phyloP scores from a whole-genome alignment of 352 stramenopile species.

The Pythium dissimile region DNA sequence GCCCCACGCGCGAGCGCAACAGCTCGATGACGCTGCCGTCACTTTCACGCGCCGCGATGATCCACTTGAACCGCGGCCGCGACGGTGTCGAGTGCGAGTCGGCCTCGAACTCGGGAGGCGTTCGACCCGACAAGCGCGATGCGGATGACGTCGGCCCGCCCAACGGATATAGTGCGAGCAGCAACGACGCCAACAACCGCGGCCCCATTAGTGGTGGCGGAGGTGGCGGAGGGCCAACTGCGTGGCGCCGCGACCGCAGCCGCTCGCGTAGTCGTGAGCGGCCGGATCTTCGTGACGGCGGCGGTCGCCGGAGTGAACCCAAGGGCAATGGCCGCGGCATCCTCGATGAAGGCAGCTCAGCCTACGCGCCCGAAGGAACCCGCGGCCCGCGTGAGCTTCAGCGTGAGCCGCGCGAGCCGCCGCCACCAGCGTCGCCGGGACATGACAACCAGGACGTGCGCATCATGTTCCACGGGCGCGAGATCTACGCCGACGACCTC shows the following conservation, averaged over 20 bases:
- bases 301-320: conserved; percentile 22
- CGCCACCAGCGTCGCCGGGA: conserved; percentile 25
- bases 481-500: conserved; percentile 71
- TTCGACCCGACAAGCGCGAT: conserved; percentile 1
- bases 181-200: not conserved
- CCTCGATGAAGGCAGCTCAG: conserved; percentile 13
- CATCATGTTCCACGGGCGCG: conserved; percentile 71
- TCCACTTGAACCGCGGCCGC: conserved; percentile 24
- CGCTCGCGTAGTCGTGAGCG: conserved; percentile 31
- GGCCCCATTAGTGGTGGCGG: not conserved
- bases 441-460: conserved; percentile 38
- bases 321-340: conserved; percentile 15
- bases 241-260: conserved; percentile 23
- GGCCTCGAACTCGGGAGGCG: not conserved
- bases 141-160: not conserved
- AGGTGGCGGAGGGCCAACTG: too few relatives aligned
- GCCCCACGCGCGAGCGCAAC: conserved; percentile 2
- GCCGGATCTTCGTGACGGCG: not conserved
- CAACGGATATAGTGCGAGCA: conserved; percentile 2
- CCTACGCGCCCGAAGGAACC: conserved; percentile 6
- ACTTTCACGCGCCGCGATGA: conserved; percentile 40
- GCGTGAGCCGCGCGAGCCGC: conserved; percentile 2
- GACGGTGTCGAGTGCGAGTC: not conserved
- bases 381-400: not conserved
- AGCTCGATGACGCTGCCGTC: conserved; percentile 34